Evolutionary conservation across 768 basidiomycete species (phyloP), one percentile per base, ranked within the genome.

Genomic region (Termitomyces sp.): DNA sequence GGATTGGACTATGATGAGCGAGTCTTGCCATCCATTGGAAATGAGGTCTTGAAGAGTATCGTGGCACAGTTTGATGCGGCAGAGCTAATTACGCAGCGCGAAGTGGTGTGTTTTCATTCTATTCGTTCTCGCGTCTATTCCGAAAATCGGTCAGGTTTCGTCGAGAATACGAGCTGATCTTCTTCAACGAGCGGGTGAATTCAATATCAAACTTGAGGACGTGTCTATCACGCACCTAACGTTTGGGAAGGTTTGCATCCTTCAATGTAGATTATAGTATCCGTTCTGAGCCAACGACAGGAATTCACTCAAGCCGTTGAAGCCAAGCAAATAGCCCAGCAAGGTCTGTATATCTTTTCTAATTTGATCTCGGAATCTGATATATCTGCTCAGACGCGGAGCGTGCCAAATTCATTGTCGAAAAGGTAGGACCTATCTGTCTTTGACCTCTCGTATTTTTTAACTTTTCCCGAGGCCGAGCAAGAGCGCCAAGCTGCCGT

Each of bases 401-500:
- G 78, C 87, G 97, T 38, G 97, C 97, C 60, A 98, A 98, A 76
- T 99, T 98, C 75, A 92, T 98, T 65, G 97, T 99, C 64, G 97
- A 99, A 79, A 98, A 97, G 84, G 94, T 93, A 62, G 48, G 65
- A 36, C 43, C 31, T 54, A 12, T 55, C 5, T 8, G 37, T 36
- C 53, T 45, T 2, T 57, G 40, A 6, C 34, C 54, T 11, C 31
- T 53, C 11, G 31, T 17, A 49, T 53, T 25, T 50, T 62, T 64
- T 58, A 59, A 61, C 25, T 56, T 65, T 65, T 29, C 15, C 40
- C 34, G 65, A 96, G 94, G 96, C 97, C 34, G 97, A 98, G 72
- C 97, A 99, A 89, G 97, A 99, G 74, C 87, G 96, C 63, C 96
- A 98, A 80, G 97, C 97, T 0, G 91, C 95, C 1, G 96, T 99